Evolutionary conservation across 371 early-diverging fungal genomes (phyloP).

Genomic region (Dichotomocladium elegans): DNA sequence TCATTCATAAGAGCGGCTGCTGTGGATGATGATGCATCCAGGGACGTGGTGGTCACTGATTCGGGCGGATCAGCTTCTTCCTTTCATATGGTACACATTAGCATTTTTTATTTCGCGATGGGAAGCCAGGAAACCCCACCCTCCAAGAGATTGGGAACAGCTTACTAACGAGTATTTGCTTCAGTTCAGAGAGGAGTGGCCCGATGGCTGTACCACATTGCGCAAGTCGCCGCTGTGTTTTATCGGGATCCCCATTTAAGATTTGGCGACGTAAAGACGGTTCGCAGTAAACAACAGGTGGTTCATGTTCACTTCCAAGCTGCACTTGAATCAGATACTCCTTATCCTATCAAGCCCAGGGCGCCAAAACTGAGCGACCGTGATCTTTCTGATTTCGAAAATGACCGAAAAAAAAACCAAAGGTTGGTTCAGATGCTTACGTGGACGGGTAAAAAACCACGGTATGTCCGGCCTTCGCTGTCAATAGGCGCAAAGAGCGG

Average conservation of each 20-base stretch:
- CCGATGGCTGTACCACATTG: slow-evolving; percentile 25
- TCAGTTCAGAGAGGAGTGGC: slow-evolving; percentile 30
- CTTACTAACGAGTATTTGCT: slow-evolving; percentile 24
- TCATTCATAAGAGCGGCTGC: slow-evolving; percentile 18
- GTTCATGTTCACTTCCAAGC: slow-evolving; percentile 1
- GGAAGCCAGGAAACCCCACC: no score
- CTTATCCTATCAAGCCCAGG: slow-evolving; percentile 14
- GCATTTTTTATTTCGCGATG: background rate
- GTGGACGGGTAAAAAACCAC: slow-evolving; percentile 34
- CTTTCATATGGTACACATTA: background rate
- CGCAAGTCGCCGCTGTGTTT: slow-evolving; percentile 6
- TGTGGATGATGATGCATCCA: no score
- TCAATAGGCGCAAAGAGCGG: slow-evolving; percentile 36
- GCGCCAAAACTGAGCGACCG: no score
- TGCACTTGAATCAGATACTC: slow-evolving; percentile 26
- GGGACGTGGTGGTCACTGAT: no score
- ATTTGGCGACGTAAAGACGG: slow-evolving; percentile 18
- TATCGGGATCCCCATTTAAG: slow-evolving; percentile 4
- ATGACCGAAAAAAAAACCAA: background rate
- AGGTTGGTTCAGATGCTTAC: slow-evolving; percentile 13
- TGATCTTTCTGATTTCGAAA: background rate
- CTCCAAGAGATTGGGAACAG: no score
- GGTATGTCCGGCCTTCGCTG: slow-evolving; percentile 21
- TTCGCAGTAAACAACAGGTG: slow-evolving; percentile 17
- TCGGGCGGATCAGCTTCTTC: no score